Evolutionary conservation across 345 rosid genomes (phyloP), one percentile per base, ranked within the genome.

Genomic region (Eucalyptus fibrosa): DNA sequence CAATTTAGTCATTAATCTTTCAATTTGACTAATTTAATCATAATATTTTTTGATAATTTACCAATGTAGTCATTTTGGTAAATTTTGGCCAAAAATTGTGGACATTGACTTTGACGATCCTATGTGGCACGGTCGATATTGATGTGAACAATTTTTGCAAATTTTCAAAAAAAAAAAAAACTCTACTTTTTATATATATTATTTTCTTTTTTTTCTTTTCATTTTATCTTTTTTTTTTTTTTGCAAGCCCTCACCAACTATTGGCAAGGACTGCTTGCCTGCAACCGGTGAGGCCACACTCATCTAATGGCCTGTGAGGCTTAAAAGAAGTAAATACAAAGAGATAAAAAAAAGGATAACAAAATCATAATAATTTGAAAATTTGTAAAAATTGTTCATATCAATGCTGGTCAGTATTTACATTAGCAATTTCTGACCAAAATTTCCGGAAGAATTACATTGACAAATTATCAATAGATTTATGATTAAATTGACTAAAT

Each of bases 91-190:
- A 5, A 1, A 21, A 72, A 37, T 72, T 34, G 14, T 12, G 3
- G 5, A 72, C 1, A 53, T 53, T 53, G 59, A 17, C 23, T 19
- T 3, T 9, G 24, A 19, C 7, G 1, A 19, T 34, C 24, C 4
- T 0, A 2, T 34, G 47, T 21, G 30, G 6, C 5, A 11, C 0
- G 0, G 1, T 2, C 1, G 1, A 18, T 12, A 4, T 1, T 21
- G 3, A 23, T 0, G 5, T 2, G 2, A 40, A 21, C 5, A 77
- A 40, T 21, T 37, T 77, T 37, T 12, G 9, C 16, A 40, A 40
- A 3, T 77, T 30, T n/a, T 34, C 11, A 19, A 72, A 19, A 67
- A 16, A 11, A 77, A 19, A 67, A 16, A 13, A 67, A 5, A 18
- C 17, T 65, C 7, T 72, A 34, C 3, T 18, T 69, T 67, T 72